Evolutionary conservation across 164 flowering plant species (phyloP).

Genomic region (Pachysandra terminalis): DNA sequence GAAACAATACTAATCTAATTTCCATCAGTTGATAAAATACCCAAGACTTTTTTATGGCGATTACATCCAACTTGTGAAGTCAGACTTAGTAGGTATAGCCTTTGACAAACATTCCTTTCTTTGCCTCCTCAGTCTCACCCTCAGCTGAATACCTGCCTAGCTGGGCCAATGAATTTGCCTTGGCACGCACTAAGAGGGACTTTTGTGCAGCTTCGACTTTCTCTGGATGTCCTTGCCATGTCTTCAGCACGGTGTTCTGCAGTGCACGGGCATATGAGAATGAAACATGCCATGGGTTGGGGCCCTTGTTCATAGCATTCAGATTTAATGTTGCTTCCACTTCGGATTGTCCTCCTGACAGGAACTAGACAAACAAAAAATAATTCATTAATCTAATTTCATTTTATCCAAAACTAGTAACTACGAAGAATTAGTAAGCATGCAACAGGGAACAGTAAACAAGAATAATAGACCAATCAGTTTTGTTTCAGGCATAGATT

Average conservation of each 20-base stretch:
- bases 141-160: not conserved
- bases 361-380: not conserved
- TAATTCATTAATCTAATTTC: not conserved
- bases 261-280: slow-evolving; percentile 7
- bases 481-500: too few relatives aligned
- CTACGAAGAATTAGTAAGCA: too few relatives aligned
- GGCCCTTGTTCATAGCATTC: slow-evolving; percentile 3
- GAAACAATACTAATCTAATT: not conserved
- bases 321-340: not conserved
- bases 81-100: slow-evolving; percentile 4
- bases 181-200: slow-evolving; percentile 3
- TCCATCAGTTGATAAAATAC: not conserved
- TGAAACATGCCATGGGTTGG: slow-evolving; percentile 8
- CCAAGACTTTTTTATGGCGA: too few relatives aligned
- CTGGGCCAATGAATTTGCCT: slow-evolving; percentile 2
- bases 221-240: slow-evolving; percentile 4
- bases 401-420: not conserved
- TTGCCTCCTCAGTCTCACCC: slow-evolving; percentile 1
- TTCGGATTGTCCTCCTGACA: slow-evolving; percentile 7
- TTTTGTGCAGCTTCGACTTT: not conserved
- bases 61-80: too few relatives aligned
- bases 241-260: slow-evolving; percentile 3
- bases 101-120: slow-evolving; percentile 9
- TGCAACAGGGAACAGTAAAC: too few relatives aligned
- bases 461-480: too few relatives aligned